Evolutionary conservation across 1,284 basidiomycete species (phyloP), one percentile per base, ranked within the genome.

Genomic region (Trichosporon sp.): DNA sequence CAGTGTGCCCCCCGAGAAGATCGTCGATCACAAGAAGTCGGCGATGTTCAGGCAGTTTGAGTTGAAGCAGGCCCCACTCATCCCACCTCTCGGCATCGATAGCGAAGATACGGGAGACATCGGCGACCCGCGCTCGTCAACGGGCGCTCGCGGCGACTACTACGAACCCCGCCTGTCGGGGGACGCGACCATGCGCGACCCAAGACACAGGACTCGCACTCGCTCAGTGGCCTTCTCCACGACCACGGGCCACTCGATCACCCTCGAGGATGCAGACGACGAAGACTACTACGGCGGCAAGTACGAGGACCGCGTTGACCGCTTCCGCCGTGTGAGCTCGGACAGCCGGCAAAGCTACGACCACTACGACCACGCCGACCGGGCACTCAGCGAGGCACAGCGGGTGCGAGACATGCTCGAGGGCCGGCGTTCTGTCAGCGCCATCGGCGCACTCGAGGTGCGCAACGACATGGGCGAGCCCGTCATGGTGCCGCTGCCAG

Each of bases 31-130:
- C 68, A 66, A 70, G 29, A 64, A 71, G 37, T 76, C 74, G 13
- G 78, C 74, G 25, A 73, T 80, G 11, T 77, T 80, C 65, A 58
- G 64, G n/a, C 69, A 68, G 10, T 69, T 71, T 36, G 65, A 70
- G 58, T 56, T 59, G 58, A 27, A 62, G 52, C 54, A 61, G 11
- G 32, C 63, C 9, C 63, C 63, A 11, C 9, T 21, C 4, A 32
- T 62, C 21, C 73, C 66, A 2, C 65, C 71, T 9, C 68, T 64
- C 8, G 36, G 49, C 27, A 37, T 60, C 29, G 63, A 44, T 34
- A 8, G 57, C 32, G 14, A 33, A 31, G n/a, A 27, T 25, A 37
- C 46, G 11, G 32, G 37, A 11, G 46, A 32, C 40, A 52, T 27
- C 25, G n/a, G 49, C 16, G 29, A 32, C 49, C 27, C 59, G 44